These are phyloP conservation scores for Starmerella apis DNA, from an alignment of 805 yeast species.

Conservation along the genomic window DNA sequence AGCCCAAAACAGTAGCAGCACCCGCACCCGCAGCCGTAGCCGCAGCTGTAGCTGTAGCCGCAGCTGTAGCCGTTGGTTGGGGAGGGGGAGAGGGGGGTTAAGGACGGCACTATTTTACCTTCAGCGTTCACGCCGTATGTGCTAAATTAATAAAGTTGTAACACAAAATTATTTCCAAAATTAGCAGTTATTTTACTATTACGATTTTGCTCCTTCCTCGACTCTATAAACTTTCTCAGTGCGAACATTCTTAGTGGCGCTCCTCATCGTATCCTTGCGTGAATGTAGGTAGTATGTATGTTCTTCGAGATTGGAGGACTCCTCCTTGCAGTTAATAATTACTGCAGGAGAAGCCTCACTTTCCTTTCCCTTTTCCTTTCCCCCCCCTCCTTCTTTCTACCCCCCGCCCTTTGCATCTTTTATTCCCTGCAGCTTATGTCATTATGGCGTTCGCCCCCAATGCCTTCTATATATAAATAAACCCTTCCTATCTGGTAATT, in stretches of 20 bases:
- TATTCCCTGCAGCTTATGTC: conserved; percentile 6
- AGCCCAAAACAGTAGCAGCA: no score
- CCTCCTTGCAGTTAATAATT: conserved; percentile 2
- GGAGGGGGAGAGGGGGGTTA: no score
- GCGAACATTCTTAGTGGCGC: background rate
- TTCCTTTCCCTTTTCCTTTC: no score
- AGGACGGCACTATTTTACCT: background rate
- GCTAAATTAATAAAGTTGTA: no score
- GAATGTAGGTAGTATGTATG: background rate
- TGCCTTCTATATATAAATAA: background rate
- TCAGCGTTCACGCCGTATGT: background rate
- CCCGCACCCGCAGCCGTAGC: no score
- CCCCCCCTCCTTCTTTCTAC: no score
- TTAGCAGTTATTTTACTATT: no score
- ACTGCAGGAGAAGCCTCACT: conserved; percentile 5
- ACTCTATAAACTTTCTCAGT: background rate
- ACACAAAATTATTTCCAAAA: background rate
- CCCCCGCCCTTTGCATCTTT: background rate
- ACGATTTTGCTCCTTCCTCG: background rate
- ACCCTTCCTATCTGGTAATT: background rate
- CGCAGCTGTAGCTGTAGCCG: no score
- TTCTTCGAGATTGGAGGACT: conserved; percentile 6
- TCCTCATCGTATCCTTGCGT: background rate
- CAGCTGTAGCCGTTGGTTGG: no score
- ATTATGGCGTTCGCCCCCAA: background rate